These are phyloP conservation scores for Panicum virgatum DNA, from an alignment of 202 grass and related monocot genomes.

Conservation along the genomic window DNA sequence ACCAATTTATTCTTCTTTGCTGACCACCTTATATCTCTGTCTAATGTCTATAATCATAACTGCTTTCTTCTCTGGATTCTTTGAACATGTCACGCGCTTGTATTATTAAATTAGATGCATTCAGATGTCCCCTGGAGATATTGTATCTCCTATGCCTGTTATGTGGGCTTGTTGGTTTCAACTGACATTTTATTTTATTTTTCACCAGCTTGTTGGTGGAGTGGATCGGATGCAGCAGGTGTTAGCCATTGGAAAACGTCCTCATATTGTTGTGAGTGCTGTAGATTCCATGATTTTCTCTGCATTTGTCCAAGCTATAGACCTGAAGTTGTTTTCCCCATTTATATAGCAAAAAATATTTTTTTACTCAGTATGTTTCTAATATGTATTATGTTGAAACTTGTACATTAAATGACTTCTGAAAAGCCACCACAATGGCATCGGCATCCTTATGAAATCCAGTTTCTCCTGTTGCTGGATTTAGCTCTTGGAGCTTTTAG, in stretches of 20 bases:
- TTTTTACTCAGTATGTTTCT: neutral
- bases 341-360: neutral
- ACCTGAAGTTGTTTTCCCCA: neutral
- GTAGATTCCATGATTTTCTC: neutral
- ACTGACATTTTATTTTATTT: neutral
- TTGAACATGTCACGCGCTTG: neutral
- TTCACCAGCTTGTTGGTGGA: constrained; percentile 77
- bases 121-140: neutral
- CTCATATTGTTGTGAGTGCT: constrained; percentile 79
- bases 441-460: neutral
- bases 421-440: neutral
- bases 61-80: neutral
- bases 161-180: neutral
- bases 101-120: neutral
- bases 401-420: neutral
- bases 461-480: neutral
- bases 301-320: neutral
- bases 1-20: neutral
- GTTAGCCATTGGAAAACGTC: constrained; percentile 66
- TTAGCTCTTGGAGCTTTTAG: neutral
- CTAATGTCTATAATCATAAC: neutral
- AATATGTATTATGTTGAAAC: neutral
- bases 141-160: neutral
- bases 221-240: constrained; percentile 81
- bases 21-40: neutral